Conservation (phyloP, 768 basidiomycete genomes). For the Rubroboletus satanas region DNA sequence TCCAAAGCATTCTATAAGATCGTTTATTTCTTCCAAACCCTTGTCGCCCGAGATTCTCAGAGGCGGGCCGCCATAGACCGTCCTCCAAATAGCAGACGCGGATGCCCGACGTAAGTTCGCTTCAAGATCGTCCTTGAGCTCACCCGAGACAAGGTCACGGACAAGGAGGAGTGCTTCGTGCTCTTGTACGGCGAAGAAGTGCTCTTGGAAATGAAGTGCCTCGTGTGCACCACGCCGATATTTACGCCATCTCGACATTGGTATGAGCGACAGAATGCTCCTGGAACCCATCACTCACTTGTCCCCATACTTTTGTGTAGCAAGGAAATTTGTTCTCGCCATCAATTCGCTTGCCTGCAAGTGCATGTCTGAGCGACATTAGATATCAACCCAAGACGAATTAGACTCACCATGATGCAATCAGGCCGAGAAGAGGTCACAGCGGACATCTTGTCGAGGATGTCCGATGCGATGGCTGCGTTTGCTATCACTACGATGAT, state of each 20-base stretch:
- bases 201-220: neutral
- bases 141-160: constrained; percentile 1
- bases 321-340: constrained; percentile 1
- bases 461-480: constrained; percentile 5
- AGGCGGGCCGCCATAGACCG: constrained; percentile 4
- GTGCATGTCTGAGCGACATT: neutral
- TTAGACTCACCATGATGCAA: constrained; percentile 7
- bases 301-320: constrained; percentile 6
- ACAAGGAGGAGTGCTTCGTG: constrained; percentile 8
- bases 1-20: neutral
- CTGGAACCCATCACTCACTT: neutral
- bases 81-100: constrained; percentile 7
- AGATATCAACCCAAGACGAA: neutral
- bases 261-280: neutral
- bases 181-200: constrained; percentile 3
- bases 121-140: constrained; percentile 1
- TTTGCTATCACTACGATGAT: constrained; percentile 12
- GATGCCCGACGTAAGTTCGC: constrained; percentile 3
- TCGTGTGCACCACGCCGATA: constrained; percentile 6
- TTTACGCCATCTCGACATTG: neutral
- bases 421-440: constrained; percentile 7
- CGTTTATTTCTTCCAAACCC: constrained; percentile 3
- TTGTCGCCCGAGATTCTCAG: constrained; percentile 1
- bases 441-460: constrained; percentile 8
- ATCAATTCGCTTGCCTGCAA: constrained; percentile 4